These are phyloP conservation scores for Platanus orientalis DNA, from an alignment of 164 flowering plant genomes.

Conservation along the genomic window DNA sequence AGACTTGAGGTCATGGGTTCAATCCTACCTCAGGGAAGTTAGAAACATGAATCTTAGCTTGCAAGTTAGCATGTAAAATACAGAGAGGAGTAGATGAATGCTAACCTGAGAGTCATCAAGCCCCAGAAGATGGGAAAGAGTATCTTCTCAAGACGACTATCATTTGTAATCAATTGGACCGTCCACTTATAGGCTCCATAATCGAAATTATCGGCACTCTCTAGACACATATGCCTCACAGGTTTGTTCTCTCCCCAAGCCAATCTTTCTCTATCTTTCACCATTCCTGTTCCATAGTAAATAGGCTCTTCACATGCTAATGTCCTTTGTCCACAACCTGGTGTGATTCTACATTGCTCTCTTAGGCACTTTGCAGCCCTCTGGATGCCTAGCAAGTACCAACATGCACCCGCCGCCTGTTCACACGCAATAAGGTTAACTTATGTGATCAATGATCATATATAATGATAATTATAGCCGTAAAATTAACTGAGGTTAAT, in stretches of 20 bases:
- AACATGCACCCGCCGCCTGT: conserved; percentile 98
- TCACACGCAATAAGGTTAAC: no score
- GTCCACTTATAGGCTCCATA: conserved; percentile 93
- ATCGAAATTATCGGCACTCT: conserved; percentile 39
- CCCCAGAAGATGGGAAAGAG: conserved; percentile 97
- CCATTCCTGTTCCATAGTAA: conserved; percentile 58
- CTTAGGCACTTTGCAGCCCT: conserved; percentile 73
- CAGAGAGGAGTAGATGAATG: background rate
- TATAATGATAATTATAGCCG: no score
- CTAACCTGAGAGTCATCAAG: conserved; percentile 91
- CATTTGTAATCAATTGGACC: conserved; percentile 68
- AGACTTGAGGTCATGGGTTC: no score
- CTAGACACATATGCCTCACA: conserved; percentile 59
- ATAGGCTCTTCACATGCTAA: conserved; percentile 65
- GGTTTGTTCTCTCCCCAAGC: conserved; percentile 57
- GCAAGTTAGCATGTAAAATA: no score
- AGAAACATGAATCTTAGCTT: no score
- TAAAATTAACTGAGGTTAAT: no score
- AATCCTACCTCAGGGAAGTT: no score
- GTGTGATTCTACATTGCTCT: conserved; percentile 44
- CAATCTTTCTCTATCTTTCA: conserved; percentile 38
- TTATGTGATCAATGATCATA: no score
- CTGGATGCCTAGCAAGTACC: conserved; percentile 94
- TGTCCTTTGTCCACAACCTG: conserved; percentile 39
- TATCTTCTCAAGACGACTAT: conserved; percentile 75